A percentile compares a stretch with the other conserved stretches of the same genome.
phyloP scores from a whole-genome alignment of 2,329 filamentous ascomycete genomes.

The Ophiostoma fasciatum region DNA sequence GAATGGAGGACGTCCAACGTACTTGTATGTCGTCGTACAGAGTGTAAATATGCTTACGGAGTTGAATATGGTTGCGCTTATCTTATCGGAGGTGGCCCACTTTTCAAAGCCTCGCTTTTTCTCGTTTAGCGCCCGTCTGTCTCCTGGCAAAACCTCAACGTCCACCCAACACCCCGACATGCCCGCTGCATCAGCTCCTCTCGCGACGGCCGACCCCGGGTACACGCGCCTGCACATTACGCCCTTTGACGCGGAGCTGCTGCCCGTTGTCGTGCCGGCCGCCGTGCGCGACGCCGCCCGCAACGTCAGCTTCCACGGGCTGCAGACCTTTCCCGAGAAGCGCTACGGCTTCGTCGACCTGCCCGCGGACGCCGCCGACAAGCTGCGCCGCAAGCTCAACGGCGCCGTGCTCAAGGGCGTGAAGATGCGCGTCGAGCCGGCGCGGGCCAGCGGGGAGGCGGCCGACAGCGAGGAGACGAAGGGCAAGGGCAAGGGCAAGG shows the following conservation, averaged over 20 bases:
- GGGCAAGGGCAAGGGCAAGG: slow-evolving; percentile 11
- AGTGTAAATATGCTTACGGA: too few species aligned
- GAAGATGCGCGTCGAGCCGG: slow-evolving; percentile 75
- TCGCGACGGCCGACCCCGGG: slow-evolving; percentile 5
- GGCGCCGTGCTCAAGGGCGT: slow-evolving; percentile 69
- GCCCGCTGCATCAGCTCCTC: neutral
- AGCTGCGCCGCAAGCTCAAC: slow-evolving; percentile 79
- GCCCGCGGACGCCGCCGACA: slow-evolving; percentile 70
- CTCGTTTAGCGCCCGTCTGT: too few species aligned
- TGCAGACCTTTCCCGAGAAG: slow-evolving; percentile 80
- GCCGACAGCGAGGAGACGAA: neutral
- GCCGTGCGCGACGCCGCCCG: slow-evolving; percentile 50
- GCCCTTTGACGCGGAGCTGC: slow-evolving; percentile 62
- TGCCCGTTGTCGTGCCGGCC: slow-evolving; percentile 56
- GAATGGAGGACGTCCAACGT: too few species aligned
- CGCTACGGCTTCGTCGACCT: slow-evolving; percentile 84
- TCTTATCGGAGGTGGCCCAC: too few species aligned
- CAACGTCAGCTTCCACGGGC: slow-evolving; percentile 74
- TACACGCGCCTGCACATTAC: slow-evolving; percentile 68
- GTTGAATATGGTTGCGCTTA: too few species aligned
- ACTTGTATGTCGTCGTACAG: too few species aligned
- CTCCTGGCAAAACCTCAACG: too few species aligned
- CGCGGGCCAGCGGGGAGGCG: slow-evolving; percentile 19
- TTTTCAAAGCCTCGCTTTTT: too few species aligned
- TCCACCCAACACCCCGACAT: too few species aligned